Percentiles rank a stretch among this genome's conserved stretches.
These are phyloP conservation scores for Chlamydomonas sp. DNA, from an alignment of 139 green algal species.

Conservation along the genomic window DNA sequence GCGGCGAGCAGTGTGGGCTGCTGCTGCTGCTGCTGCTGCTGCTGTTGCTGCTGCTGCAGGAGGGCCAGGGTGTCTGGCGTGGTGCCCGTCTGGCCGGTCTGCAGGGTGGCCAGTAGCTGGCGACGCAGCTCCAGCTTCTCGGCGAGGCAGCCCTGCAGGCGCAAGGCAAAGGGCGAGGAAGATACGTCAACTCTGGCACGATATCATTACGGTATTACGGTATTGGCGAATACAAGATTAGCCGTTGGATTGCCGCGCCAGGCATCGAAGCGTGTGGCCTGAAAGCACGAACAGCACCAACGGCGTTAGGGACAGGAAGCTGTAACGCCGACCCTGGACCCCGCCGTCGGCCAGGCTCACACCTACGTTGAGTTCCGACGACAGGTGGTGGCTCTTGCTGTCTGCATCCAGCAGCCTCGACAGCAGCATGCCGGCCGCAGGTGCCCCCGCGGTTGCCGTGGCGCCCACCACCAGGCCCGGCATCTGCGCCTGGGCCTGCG, in stretches of 20 bases:
- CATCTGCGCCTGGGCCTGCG: not conserved
- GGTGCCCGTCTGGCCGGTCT: not conserved
- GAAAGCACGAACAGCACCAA: no score
- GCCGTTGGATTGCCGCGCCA: not conserved
- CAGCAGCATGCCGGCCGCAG: slow-evolving; percentile 9
- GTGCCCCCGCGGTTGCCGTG: not conserved
- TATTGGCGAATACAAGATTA: not conserved
- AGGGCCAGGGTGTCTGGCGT: not conserved
- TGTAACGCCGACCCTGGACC: no score
- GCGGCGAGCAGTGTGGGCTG: not conserved
- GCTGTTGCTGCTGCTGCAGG: not conserved
- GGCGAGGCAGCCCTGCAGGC: slow-evolving; percentile 9
- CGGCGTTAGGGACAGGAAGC: no score
- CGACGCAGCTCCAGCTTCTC: slow-evolving; percentile 35
- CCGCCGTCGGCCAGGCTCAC: no score
- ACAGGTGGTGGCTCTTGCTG: slow-evolving; percentile 21
- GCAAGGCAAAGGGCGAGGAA: not conserved
- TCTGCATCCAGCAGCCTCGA: slow-evolving; percentile 22
- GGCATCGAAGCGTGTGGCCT: not conserved
- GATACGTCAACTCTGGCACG: no score
- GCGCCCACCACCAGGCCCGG: not conserved
- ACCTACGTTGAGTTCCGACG: slow-evolving; percentile 19
- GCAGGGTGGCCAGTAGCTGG: slow-evolving; percentile 24
- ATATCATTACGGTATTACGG: not conserved
- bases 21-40: not conserved